These are phyloP conservation scores for Starmerella apicola DNA, from an alignment of 805 yeast genomes.

Conservation along the genomic window DNA sequence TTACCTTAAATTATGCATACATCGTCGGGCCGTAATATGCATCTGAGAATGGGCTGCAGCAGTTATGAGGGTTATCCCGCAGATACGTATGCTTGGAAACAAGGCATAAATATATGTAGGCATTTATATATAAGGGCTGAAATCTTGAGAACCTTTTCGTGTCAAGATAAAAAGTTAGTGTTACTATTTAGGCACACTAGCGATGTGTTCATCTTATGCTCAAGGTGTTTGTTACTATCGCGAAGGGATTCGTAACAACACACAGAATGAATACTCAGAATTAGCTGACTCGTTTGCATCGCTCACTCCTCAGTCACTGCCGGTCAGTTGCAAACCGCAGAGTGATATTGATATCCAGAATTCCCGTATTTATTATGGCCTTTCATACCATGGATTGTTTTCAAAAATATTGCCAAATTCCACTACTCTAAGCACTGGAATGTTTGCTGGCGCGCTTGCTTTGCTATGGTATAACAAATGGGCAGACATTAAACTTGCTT, in stretches of 20 bases:
- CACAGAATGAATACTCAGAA: no score
- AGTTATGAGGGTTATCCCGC: background rate
- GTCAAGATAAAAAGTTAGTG: no score
- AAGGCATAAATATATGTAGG: no score
- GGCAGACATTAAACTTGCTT: background rate
- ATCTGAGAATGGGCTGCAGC: background rate
- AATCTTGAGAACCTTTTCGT: no score
- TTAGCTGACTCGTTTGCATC: background rate
- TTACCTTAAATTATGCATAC: background rate
- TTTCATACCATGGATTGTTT: background rate
- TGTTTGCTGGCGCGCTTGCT: conserved; percentile 11
- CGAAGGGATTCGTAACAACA: no score
- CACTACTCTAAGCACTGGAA: conserved; percentile 1
- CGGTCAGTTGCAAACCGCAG: no score
- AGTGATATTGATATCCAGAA: no score
- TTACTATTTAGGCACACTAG: no score
- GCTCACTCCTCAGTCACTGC: conserved; percentile 1
- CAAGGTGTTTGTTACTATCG: no score
- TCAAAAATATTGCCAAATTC: background rate
- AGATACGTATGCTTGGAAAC: background rate
- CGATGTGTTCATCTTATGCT: no score
- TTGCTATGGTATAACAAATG: conserved; percentile 14
- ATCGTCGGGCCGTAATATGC: background rate
- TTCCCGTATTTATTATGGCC: background rate
- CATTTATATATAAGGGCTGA: no score